These are phyloP conservation scores for Pelargonium cotyledonis DNA, from an alignment of 441 rosid genomes.

Conservation along the genomic window DNA sequence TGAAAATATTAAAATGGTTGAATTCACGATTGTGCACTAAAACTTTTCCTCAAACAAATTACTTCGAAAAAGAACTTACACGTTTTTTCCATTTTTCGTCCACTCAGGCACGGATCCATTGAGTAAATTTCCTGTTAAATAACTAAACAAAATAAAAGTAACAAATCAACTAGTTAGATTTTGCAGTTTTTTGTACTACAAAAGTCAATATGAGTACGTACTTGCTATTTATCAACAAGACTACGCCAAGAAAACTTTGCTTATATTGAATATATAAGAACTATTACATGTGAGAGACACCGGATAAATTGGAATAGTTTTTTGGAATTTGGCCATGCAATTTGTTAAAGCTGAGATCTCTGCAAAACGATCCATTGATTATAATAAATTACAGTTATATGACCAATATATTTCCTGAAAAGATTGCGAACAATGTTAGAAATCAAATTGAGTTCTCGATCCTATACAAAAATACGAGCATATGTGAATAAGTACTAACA, in stretches of 20 bases:
- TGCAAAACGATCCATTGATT: too few species aligned
- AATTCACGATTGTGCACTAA: too few species aligned
- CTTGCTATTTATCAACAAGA: slow-evolving; percentile 18
- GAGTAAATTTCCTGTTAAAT: slow-evolving; percentile 49
- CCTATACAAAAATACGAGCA: too few species aligned
- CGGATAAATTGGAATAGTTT: slow-evolving; percentile 14
- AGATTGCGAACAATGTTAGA: too few species aligned
- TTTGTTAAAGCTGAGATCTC: slow-evolving; percentile 68
- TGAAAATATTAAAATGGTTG: too few species aligned
- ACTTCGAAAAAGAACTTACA: slow-evolving; percentile 40
- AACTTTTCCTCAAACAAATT: not conserved
- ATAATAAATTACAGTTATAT: too few species aligned
- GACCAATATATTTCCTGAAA: not conserved
- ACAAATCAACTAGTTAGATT: too few species aligned
- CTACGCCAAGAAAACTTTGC: too few species aligned
- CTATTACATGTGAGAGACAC: too few species aligned
- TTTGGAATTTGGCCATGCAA: slow-evolving; percentile 43
- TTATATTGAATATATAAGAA: too few species aligned
- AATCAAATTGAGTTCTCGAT: too few species aligned
- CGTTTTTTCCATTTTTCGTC: slow-evolving; percentile 23
- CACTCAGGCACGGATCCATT: slow-evolving; percentile 41
- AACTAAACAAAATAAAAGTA: slow-evolving; percentile 29
- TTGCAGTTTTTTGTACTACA: too few species aligned
- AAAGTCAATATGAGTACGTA: slow-evolving; percentile 31
- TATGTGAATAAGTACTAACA: slow-evolving; percentile 42